phyloP scores from a whole-genome alignment of 1,139 yeast genomes.

The Kodamaea sp. region DNA sequence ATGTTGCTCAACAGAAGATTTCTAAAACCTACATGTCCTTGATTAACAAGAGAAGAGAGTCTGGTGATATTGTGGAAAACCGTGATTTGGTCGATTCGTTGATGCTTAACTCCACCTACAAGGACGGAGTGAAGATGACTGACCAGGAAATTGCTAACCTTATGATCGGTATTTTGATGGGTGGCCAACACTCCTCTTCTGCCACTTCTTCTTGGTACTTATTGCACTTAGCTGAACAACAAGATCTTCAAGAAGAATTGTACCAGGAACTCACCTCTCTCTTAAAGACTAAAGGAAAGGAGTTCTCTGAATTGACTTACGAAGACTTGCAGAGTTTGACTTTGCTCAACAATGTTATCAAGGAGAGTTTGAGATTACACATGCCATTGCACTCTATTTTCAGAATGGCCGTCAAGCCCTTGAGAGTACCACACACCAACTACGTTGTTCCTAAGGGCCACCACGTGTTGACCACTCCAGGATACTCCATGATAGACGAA shows the following conservation, averaged over 20 bases:
- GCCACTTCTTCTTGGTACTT: conserved; percentile 95
- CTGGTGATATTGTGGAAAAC: conserved; percentile 70
- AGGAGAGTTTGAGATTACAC: conserved; percentile 93
- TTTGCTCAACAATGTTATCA: conserved; percentile 75
- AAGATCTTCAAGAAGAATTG: conserved; percentile 79
- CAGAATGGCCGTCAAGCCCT: conserved; percentile 80
- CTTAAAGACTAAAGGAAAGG: conserved; percentile 47
- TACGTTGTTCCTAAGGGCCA: conserved; percentile 88
- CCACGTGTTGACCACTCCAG: conserved; percentile 90
- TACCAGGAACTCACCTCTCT: conserved; percentile 71
- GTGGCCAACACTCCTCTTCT: conserved; percentile 98
- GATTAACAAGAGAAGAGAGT: conserved; percentile 69
- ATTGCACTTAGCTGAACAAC: conserved; percentile 84
- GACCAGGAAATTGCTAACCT: conserved; percentile 93
- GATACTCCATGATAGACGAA: conserved; percentile 79
- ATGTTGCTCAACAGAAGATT: conserved; percentile 81
- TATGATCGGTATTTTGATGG: conserved; percentile 95
- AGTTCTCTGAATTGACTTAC: conserved; percentile 60
- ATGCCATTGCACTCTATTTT: conserved; percentile 95
- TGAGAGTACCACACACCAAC: conserved; percentile 78
- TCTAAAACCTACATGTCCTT: conserved; percentile 78
- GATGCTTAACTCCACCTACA: conserved; percentile 80
- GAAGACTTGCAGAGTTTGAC: conserved; percentile 85
- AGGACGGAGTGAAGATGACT: conserved; percentile 91
- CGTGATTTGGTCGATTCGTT: conserved; percentile 90